Base-by-base conservation (phyloP, 441 rosid species). In the Corymbia citriodora region DNA sequence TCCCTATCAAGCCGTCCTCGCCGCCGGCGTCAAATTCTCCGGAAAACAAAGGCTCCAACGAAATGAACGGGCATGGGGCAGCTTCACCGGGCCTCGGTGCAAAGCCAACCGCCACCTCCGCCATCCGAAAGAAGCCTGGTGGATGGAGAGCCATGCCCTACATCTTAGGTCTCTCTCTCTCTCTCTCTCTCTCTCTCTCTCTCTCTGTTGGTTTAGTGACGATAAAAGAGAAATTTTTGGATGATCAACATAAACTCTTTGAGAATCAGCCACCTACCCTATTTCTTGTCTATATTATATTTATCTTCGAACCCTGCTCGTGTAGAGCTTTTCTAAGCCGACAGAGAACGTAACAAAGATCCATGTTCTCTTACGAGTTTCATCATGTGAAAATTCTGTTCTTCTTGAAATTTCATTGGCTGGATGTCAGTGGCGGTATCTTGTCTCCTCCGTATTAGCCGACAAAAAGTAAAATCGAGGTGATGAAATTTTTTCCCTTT, bases 61-160 rank as follows among this genome's bases (percentile, higher is more conserved):
- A 90, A 65, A 90, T 87, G 45, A 63, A 89, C 15, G 90, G 83
- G 50, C 83, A 74, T 40, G 83, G 83, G 49, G 29, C 50, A 21
- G 83, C 29, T 19, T 74, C 29, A 3, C 29, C 50, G 9, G 3
- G 29, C 29, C 50, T 74, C 83, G 21, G 83, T 11, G 87, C 93
- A 55, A 82, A 74, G 36, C n/a, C 89, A 19, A 90, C 83, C 27
- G 7, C 83, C 83, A 27, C 29, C 29, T 25, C 48, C 48, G 11
- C 65, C 36, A 55, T 27, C n/a, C 91, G 88, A 57, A 94, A 91
- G 90, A 91, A 93, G 90, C 95, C 95, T 50, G 96, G 94, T 25
- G 99, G 99, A 93, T 97, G 99, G 99, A 97, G 89, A 94, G 93
- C 98, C 90, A 96, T 97, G 96, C 96, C 98, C 55, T 97, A 88